Evolutionary conservation across 2,329 filamentous ascomycete genomes (phyloP).

Genomic region (Trichoderma endophyticum): DNA sequence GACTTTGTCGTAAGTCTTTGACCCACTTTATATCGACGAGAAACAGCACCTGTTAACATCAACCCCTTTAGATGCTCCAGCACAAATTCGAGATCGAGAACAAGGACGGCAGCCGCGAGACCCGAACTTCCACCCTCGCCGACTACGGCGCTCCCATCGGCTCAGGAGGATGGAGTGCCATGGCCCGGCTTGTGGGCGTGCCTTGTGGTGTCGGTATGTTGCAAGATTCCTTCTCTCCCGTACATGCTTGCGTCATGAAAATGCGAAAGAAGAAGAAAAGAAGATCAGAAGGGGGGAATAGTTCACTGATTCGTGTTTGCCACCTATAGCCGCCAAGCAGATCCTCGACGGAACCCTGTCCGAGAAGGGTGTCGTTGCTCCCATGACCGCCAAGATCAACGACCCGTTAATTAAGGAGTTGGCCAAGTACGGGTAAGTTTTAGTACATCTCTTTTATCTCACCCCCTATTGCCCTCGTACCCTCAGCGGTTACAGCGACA

Average conservation of each 20-base stretch:
- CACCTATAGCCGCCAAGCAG: conserved; percentile 64
- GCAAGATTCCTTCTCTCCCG: neutral
- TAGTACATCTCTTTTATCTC: too few species aligned
- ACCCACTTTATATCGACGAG: neutral
- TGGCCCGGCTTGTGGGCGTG: too few species aligned
- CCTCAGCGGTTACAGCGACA: neutral
- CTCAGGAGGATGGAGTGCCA: conserved; percentile 40
- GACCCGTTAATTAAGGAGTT: conserved; percentile 72
- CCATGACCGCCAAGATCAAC: conserved; percentile 48
- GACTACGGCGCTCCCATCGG: conserved; percentile 69
- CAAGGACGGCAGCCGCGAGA: conserved; percentile 74
- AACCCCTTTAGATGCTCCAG: conserved; percentile 47
- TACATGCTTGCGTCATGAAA: neutral
- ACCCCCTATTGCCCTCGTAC: neutral
- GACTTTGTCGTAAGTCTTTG: conserved; percentile 58
- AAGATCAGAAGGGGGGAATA: neutral
- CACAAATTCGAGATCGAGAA: conserved; percentile 83
- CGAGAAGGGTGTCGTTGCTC: conserved; percentile 26
- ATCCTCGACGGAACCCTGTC: conserved; percentile 72
- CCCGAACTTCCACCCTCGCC: conserved; percentile 72
- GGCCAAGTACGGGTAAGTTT: conserved; percentile 60
- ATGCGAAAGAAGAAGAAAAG: neutral
- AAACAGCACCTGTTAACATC: neutral
- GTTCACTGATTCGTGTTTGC: neutral
- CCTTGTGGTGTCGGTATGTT: neutral